phyloP scores from a whole-genome alignment of 176 grass and related monocot genomes.

The Rhynchospora tenuis region DNA sequence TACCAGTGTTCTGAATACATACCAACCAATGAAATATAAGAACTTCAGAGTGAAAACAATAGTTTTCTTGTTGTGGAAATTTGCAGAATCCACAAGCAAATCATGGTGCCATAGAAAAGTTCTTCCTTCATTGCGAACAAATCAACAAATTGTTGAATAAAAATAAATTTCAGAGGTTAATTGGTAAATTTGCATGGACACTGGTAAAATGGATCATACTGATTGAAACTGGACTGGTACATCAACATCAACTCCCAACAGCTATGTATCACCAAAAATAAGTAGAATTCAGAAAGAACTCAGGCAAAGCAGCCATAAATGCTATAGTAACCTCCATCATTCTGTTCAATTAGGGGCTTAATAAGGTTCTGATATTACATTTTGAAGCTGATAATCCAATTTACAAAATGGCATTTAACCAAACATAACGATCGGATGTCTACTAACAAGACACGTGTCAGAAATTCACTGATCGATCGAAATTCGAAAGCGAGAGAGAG shows the following conservation, averaged over 20 bases:
- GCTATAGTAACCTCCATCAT: background rate
- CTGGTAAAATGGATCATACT: background rate
- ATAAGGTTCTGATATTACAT: background rate
- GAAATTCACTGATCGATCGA: background rate
- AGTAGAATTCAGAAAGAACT: background rate
- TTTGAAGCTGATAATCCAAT: background rate
- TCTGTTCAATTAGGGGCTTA: background rate
- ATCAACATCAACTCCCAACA: background rate
- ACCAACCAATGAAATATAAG: background rate
- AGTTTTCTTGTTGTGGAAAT: background rate
- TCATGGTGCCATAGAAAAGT: background rate
- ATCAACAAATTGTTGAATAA: too few relatives aligned
- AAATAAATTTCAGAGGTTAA: background rate
- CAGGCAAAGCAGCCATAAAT: background rate
- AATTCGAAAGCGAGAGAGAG: background rate
- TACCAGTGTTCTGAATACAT: constrained; percentile 54
- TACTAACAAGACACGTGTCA: background rate
- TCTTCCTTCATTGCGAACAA: too few relatives aligned
- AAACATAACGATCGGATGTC: background rate
- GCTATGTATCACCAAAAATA: background rate
- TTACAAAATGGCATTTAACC: background rate
- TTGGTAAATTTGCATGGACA: background rate
- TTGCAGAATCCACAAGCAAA: background rate
- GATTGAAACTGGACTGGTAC: background rate
- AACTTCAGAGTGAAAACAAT: background rate